Evolutionary conservation across 441 rosid species (phyloP).

Genomic region (Corymbia citriodora): DNA sequence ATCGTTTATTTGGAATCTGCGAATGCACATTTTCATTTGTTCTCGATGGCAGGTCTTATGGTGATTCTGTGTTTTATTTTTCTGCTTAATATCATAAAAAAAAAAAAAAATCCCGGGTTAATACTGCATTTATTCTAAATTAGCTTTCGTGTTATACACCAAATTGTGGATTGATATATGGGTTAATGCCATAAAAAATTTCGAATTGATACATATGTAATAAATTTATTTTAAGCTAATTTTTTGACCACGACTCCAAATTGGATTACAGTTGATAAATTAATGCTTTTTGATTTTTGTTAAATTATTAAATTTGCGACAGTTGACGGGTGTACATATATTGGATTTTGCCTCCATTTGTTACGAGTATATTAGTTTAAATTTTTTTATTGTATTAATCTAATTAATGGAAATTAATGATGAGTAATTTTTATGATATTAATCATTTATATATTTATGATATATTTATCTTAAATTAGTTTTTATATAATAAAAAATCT

Average conservation of each 20-base stretch:
- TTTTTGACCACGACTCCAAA: no score
- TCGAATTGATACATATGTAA: no score
- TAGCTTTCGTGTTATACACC: rapidly evolving
- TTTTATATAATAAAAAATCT: neutral
- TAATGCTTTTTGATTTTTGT: no score
- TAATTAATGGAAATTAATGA: no score
- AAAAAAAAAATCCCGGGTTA: neutral
- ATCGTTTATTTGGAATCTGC: neutral
- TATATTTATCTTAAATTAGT: rapidly evolving
- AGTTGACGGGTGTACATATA: no score
- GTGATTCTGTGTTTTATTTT: neutral
- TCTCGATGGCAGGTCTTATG: neutral
- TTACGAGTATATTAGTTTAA: no score
- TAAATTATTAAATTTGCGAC: no score
- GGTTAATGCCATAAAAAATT: neutral
- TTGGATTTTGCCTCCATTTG: no score
- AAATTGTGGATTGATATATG: rapidly evolving
- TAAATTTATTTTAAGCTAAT: no score
- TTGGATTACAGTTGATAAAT: no score
- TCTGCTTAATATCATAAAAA: neutral
- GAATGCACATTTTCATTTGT: rapidly evolving
- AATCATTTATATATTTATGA: neutral
- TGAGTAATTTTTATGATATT: no score
- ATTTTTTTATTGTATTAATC: no score
- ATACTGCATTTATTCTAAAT: rapidly evolving